Evolutionary conservation across 2,329 filamentous ascomycete genomes (phyloP).

Genomic region (Colletotrichum caudatum): DNA sequence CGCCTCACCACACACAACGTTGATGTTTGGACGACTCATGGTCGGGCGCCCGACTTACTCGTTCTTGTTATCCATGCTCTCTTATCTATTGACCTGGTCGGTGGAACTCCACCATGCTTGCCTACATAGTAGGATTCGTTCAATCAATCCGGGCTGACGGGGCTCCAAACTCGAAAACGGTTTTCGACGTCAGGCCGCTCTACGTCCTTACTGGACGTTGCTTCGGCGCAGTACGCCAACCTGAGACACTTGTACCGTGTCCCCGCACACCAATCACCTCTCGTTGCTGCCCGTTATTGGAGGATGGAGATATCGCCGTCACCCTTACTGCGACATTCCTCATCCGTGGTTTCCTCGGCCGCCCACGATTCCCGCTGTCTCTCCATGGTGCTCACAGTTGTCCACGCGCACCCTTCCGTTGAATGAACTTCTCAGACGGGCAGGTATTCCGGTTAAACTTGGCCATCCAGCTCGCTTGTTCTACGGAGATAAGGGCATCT

Average conservation of each 20-base stretch:
- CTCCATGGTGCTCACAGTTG: conserved; percentile 2
- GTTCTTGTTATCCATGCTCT: background rate
- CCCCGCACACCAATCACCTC: conserved; percentile 11
- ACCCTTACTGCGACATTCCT: conserved; percentile 17
- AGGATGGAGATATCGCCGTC: conserved; percentile 31
- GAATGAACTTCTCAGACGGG: conserved; percentile 1
- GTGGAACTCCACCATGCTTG: background rate
- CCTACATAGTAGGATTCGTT: background rate
- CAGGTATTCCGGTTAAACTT: background rate
- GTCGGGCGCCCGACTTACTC: background rate
- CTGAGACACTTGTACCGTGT: conserved; percentile 29
- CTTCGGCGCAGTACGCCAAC: conserved; percentile 27
- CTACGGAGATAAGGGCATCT: conserved; percentile 7
- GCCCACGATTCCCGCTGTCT: background rate
- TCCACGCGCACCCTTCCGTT: conserved; percentile 12
- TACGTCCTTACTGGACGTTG: conserved; percentile 18
- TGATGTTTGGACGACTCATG: conserved; percentile 10
- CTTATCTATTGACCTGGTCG: background rate
- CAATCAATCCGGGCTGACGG: background rate
- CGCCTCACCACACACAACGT: background rate
- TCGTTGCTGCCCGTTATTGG: conserved; percentile 23
- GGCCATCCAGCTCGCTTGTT: background rate
- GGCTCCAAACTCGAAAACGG: background rate
- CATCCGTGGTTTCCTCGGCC: background rate
- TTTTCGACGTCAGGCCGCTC: conserved; percentile 2